Conservation (phyloP, 2,329 filamentous ascomycete species). For the Fusarium burgessii region DNA sequence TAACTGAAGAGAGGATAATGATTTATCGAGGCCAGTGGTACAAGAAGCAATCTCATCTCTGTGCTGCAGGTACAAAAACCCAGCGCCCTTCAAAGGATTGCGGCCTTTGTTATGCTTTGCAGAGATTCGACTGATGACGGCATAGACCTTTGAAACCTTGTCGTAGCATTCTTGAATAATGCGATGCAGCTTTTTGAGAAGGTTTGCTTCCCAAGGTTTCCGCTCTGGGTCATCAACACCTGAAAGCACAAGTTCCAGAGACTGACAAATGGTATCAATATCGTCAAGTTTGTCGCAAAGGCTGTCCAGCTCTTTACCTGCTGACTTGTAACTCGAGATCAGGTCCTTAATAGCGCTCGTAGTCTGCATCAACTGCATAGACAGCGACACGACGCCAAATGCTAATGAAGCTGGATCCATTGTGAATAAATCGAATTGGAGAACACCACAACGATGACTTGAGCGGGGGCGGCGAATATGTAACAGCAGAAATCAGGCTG, state of each 20-base stretch:
- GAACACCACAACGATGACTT: no score
- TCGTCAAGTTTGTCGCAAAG: background rate
- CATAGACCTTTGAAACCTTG: background rate
- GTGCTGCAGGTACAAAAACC: constrained; percentile 2
- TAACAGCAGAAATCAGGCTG: background rate
- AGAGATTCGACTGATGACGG: background rate
- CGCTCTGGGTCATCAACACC: background rate
- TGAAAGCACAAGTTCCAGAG: background rate
- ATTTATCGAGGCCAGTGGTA: background rate
- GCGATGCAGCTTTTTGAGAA: background rate
- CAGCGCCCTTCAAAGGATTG: background rate
- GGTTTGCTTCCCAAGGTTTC: fast-evolving
- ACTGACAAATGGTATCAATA: constrained; percentile 6
- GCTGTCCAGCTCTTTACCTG: background rate
- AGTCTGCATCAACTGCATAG: constrained; percentile 3
- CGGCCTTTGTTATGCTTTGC: background rate
- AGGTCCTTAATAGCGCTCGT: background rate
- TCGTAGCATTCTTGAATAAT: background rate
- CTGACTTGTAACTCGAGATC: constrained; percentile 21
- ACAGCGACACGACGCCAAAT: constrained; percentile 9
- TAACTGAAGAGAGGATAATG: background rate
- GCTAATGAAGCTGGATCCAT: background rate
- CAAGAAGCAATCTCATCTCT: background rate
- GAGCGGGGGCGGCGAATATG: no score
- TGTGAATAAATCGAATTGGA: no score